Evolutionary conservation across 78 protist genomes (phyloP).

Genomic region (Monosiga brevicollis): DNA sequence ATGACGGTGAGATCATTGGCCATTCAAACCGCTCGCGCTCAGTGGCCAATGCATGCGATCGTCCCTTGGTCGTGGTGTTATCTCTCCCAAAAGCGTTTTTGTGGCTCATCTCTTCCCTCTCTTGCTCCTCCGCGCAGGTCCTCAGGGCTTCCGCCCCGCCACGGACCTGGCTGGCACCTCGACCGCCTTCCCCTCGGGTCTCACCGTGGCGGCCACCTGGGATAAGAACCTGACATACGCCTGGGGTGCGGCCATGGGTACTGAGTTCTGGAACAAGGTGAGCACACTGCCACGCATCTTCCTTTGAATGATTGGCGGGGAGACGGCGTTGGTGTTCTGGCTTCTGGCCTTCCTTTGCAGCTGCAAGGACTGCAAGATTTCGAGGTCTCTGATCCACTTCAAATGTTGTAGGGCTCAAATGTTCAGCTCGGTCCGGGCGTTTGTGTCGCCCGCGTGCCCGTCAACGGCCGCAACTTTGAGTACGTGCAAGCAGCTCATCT

Average conservation of each 20-base stretch:
- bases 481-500: too few relatives aligned
- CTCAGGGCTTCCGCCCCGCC: not conserved
- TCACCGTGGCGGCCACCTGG: not conserved
- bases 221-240: not conserved
- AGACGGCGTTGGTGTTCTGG: too few relatives aligned
- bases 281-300: too few relatives aligned
- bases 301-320: too few relatives aligned
- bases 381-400: too few relatives aligned
- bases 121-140: not conserved
- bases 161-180: not conserved
- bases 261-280: too few relatives aligned
- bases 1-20: not conserved
- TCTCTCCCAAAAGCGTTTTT: too few relatives aligned
- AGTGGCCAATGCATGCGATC: too few relatives aligned
- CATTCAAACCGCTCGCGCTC: not conserved
- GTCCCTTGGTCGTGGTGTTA: too few relatives aligned
- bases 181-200: not conserved
- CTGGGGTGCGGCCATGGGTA: not conserved
- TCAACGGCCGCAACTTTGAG: not conserved
- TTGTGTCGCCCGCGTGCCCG: not conserved
- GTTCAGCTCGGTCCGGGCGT: not conserved
- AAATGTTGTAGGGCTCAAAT: not conserved
- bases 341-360: too few relatives aligned
- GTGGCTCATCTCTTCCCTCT: not conserved
- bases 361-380: too few relatives aligned